Base-by-base conservation (phyloP, 1,139 yeast species). In the Magnusiomyces suaveolens region DNA sequence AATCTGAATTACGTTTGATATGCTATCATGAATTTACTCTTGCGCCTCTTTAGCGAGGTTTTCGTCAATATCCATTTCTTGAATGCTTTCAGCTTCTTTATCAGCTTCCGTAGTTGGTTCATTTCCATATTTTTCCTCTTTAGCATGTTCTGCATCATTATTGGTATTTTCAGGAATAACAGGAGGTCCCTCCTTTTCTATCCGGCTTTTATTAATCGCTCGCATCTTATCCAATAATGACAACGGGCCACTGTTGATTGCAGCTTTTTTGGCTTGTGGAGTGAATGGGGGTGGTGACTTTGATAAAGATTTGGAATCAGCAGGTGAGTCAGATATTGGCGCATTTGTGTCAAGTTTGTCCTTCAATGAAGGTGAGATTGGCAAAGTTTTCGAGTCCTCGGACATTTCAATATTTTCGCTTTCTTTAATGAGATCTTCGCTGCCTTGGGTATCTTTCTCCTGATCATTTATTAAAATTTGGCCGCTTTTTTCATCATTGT, bases 101-200 rank as follows among this genome's bases (percentile, higher is more conserved):
- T 46, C 48, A n/a, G 3, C 39, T 8, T 46, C 39, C 8, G 8
- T n/a, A 8, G 8, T 3, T 18, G 25, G 24, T 14, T 18, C 18
- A 36, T 36, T 36, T 14, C 41, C 41, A 36, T 3, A 10, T 36
- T 16, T n/a, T 14, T 10, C 18, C 18, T 36, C 18, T 3, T 6
- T n/a, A 29, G 36, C 6, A 29, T 29, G 6, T 29, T 29, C 36
- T 8, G 12, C 12, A 29, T 8, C 36, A 12, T 12, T 29, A 29
- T 29, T 12, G 6, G 6, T 29, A 29, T 16, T 36, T 36, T 36
- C 41, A 8, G 41, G 4, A 36, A 14, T 16, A 10, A 10, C 48
- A 14, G 50, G 50, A 8, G 43, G n/a, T 14, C 50, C 50, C 20
- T 47, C 50, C 12, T 12, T 32, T 20, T 33, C 20, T n/a, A 47